Evolutionary conservation across 2,329 filamentous ascomycete species (phyloP).

Genomic region (Thielaviopsis euricoi): DNA sequence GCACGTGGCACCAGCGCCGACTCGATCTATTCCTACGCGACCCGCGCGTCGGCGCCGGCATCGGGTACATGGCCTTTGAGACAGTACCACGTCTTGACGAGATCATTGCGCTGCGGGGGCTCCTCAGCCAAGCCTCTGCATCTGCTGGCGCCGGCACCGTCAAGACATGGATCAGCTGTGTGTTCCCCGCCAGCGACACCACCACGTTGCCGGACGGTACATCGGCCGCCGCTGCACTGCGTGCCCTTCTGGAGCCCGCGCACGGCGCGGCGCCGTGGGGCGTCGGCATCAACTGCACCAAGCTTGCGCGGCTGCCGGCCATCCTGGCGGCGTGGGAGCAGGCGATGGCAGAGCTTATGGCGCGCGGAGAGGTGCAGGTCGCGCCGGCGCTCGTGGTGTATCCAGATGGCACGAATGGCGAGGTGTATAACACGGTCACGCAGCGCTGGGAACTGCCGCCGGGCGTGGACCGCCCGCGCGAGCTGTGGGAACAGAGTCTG

Average conservation of each 20-base stretch:
- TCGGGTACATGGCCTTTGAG: conserved; percentile 46
- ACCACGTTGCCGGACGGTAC: conserved; percentile 40
- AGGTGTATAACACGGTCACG: conserved; percentile 48
- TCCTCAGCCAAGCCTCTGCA: conserved; percentile 20
- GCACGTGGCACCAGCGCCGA: conserved; percentile 40
- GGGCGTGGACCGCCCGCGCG: conserved; percentile 14
- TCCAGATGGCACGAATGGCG: conserved; percentile 51
- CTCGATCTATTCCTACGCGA: conserved; percentile 32
- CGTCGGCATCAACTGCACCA: conserved; percentile 54
- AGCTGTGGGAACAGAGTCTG: conserved; percentile 31
- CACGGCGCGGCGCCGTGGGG: conserved; percentile 31
- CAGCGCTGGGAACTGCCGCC: conserved; percentile 38
- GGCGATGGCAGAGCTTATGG: conserved; percentile 24
- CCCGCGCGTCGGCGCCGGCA: conserved; percentile 20
- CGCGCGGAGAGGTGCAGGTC: conserved; percentile 18
- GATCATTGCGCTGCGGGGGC: conserved; percentile 37
- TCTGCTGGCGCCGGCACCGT: conserved; percentile 15
- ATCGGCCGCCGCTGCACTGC: conserved; percentile 12
- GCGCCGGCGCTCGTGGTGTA: conserved; percentile 44
- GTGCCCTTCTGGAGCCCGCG: not conserved
- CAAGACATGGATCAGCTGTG: conserved; percentile 45
- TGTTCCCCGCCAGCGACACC: conserved; percentile 38
- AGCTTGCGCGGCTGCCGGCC: conserved; percentile 41
- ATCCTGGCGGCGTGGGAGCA: conserved; percentile 39
- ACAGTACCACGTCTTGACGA: conserved; percentile 49